A percentile compares a stretch with the other conserved stretches of the same genome.
phyloP scores from a whole-genome alignment of 257 asterid species.

The Lithospermum erythrorhizon region DNA sequence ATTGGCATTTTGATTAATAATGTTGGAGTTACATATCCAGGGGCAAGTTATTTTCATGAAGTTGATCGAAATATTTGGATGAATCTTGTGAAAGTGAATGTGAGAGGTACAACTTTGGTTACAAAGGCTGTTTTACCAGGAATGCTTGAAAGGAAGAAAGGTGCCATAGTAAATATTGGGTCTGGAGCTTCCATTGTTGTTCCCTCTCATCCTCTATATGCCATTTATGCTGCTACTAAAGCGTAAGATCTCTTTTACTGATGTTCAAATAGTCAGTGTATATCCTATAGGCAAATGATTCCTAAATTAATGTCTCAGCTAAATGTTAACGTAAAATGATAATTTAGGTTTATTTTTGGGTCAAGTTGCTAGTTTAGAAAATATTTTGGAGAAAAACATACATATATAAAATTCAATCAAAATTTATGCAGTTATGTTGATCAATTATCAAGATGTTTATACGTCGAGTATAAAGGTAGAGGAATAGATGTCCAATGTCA shows the following conservation, averaged over 20 bases:
- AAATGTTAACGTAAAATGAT: too few species aligned
- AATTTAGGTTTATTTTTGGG: too few species aligned
- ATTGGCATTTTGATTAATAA: conserved; percentile 73
- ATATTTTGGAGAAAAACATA: too few species aligned
- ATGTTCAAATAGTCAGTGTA: too few species aligned
- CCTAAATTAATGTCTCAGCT: too few species aligned
- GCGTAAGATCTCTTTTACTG: conserved; percentile 33
- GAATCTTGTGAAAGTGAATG: conserved; percentile 58
- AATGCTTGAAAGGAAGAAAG: conserved; percentile 47
- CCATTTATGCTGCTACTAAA: conserved; percentile 86
- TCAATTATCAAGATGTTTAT: conserved; percentile 55
- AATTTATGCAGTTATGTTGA: conserved; percentile 59
- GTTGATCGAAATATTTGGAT: conserved; percentile 51
- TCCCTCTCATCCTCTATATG: conserved; percentile 83
- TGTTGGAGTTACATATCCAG: conserved; percentile 69
- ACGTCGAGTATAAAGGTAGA: conserved; percentile 43
- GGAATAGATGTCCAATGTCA: conserved; percentile 80
- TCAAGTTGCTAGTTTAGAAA: too few species aligned
- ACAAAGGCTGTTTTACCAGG: conserved; percentile 37
- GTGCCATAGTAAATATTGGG: conserved; percentile 61
- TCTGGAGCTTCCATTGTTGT: conserved; percentile 69
- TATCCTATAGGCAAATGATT: too few species aligned
- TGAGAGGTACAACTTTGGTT: conserved; percentile 42
- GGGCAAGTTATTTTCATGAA: conserved; percentile 62
- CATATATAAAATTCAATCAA: too few species aligned